These are phyloP conservation scores for Eucalyptus dawsonii DNA, from an alignment of 345 rosid species.

Conservation along the genomic window DNA sequence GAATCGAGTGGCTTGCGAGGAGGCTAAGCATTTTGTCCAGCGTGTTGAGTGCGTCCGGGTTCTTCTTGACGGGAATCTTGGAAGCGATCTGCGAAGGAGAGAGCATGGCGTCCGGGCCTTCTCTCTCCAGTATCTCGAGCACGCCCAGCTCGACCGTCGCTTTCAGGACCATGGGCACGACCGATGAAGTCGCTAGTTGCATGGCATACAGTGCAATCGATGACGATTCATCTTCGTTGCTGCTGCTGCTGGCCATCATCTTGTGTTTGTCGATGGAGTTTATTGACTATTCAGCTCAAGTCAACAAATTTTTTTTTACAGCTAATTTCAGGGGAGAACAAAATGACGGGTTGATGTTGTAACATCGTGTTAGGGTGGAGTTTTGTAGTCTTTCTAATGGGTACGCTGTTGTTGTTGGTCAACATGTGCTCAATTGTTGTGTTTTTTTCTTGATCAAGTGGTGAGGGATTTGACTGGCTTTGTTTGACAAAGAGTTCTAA, in stretches of 20 bases:
- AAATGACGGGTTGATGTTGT: background rate
- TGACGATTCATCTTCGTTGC: background rate
- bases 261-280: background rate
- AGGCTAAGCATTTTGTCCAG: constrained; percentile 25
- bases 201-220: background rate
- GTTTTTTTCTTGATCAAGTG: background rate
- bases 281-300: background rate
- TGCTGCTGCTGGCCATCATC: background rate
- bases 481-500: background rate
- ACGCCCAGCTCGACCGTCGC: constrained; percentile 15
- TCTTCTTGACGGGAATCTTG: background rate
- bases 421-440: background rate
- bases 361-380: background rate
- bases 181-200: constrained; percentile 20
- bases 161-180: constrained; percentile 24
- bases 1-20: constrained; percentile 18
- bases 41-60: background rate
- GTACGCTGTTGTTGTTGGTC: background rate
- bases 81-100: constrained; percentile 15
- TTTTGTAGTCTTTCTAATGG: background rate
- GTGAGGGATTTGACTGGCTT: background rate
- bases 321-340: background rate
- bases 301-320: background rate
- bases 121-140: constrained; percentile 7
- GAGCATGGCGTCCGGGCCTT: constrained; percentile 14